phyloP scores from a whole-genome alignment of 768 basidiomycete genomes.

The Glaciozyma antarctica region DNA sequence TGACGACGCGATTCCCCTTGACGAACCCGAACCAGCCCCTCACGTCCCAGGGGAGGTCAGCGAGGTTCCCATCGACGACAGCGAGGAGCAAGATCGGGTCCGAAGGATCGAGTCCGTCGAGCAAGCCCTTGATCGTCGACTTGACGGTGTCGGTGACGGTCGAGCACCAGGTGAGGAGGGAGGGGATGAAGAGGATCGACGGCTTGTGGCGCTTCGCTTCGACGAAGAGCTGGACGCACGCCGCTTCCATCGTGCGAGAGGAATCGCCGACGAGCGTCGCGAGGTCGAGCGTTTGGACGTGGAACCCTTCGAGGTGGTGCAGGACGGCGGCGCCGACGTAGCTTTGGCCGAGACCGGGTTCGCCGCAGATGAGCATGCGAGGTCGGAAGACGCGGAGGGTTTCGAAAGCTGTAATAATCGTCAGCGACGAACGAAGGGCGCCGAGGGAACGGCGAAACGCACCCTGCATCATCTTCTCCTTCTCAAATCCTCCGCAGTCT shows the following conservation, averaged over 20 bases:
- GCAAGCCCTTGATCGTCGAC: constrained; percentile 75
- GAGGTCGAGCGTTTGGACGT: constrained; percentile 85
- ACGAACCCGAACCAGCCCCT: constrained; percentile 77
- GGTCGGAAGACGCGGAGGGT: constrained; percentile 83
- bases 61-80: constrained; percentile 67
- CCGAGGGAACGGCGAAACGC: background rate
- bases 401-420: constrained; percentile 61
- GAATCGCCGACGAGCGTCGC: constrained; percentile 82
- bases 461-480: constrained; percentile 68
- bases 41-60: constrained; percentile 67
- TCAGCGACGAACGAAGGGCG: background rate
- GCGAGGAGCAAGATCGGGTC: constrained; percentile 91
- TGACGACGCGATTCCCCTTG: constrained; percentile 62
- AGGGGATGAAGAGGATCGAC: constrained; percentile 88
- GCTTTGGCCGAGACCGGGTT: constrained; percentile 77
- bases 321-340: constrained; percentile 83
- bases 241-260: constrained; percentile 63
- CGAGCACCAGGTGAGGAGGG: constrained; percentile 72
- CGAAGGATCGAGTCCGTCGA: constrained; percentile 79
- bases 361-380: constrained; percentile 70
- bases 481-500: constrained; percentile 69
- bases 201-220: constrained; percentile 97
- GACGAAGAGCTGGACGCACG: constrained; percentile 85
- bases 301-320: constrained; percentile 90
- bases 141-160: constrained; percentile 75